phyloP scores from a whole-genome alignment of 768 basidiomycete genomes.

The Gautieria morchelliformis region DNA sequence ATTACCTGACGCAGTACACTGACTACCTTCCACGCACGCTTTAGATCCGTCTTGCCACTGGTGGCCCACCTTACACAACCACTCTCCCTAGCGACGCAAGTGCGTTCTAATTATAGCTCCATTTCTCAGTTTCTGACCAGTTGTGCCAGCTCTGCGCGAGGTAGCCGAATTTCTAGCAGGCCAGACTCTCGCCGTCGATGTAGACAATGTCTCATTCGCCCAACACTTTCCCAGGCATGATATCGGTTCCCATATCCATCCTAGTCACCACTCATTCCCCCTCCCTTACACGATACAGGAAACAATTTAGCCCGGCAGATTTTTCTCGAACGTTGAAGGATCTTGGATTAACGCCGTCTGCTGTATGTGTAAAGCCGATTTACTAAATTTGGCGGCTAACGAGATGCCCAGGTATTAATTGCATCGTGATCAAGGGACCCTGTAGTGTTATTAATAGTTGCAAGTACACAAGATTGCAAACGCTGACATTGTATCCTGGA shows the following conservation, averaged over 20 bases:
- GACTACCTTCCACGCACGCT: background rate
- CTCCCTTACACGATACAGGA: conserved; percentile 37
- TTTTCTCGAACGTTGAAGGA: conserved; percentile 74
- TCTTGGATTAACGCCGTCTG: conserved; percentile 84
- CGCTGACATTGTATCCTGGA: background rate
- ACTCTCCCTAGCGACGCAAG: conserved; percentile 72
- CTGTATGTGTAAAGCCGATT: conserved; percentile 36
- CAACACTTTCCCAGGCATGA: conserved; percentile 78
- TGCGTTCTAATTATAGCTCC: conserved; percentile 27
- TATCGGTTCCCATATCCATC: background rate
- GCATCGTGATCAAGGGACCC: conserved; percentile 1
- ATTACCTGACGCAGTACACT: background rate
- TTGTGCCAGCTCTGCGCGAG: conserved; percentile 55
- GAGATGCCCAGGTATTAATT: background rate
- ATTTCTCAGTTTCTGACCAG: background rate
- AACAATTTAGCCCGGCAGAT: conserved; percentile 64
- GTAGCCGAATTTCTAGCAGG: conserved; percentile 84
- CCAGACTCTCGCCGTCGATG: conserved; percentile 58
- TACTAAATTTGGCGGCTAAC: background rate
- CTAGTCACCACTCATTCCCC: background rate
- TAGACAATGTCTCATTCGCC: conserved; percentile 69
- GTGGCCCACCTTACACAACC: conserved; percentile 72
- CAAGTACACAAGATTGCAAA: background rate
- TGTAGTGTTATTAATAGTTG: background rate
- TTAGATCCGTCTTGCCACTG: conserved; percentile 73